Percentiles rank a stretch among this genome's conserved stretches.
phyloP scores from a whole-genome alignment of 345 rosid genomes.

The Brassica rapa region DNA sequence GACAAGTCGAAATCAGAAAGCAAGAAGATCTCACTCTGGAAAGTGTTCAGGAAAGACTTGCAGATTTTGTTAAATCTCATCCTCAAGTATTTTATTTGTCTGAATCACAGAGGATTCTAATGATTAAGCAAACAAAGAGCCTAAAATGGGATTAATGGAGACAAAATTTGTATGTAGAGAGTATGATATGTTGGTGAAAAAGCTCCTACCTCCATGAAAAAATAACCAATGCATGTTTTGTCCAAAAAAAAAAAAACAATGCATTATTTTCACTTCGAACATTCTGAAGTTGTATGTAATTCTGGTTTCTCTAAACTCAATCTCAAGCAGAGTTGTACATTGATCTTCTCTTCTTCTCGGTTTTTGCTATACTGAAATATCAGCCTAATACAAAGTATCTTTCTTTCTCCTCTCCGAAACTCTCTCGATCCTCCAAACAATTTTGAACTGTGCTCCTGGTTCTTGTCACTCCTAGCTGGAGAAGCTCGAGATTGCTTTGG shows the following conservation, averaged over 20 bases:
- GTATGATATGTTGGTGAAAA: background rate
- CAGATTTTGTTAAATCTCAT: conserved; percentile 53
- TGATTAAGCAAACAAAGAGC: background rate
- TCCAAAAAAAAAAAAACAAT: too few relatives aligned
- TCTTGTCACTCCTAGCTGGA: too few relatives aligned
- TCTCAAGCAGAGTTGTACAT: background rate
- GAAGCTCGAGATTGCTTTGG: too few relatives aligned
- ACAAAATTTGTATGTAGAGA: background rate
- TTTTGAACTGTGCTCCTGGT: too few relatives aligned
- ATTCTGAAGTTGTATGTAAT: background rate
- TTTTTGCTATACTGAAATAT: background rate
- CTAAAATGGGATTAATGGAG: background rate
- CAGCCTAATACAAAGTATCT: too few relatives aligned
- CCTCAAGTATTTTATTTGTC: conserved; percentile 54
- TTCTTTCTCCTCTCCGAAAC: too few relatives aligned
- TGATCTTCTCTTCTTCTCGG: background rate
- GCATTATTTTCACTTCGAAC: background rate
- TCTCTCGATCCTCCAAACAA: too few relatives aligned
- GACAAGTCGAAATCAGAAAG: conserved; percentile 42
- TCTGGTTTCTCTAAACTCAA: background rate
- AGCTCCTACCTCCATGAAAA: too few relatives aligned
- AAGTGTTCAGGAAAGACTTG: conserved; percentile 53
- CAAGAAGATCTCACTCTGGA: conserved; percentile 52
- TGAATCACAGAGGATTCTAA: background rate
- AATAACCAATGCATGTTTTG: too few relatives aligned